phyloP scores from a whole-genome alignment of 208 protist species.

The Vickermania ingenoplastis region DNA sequence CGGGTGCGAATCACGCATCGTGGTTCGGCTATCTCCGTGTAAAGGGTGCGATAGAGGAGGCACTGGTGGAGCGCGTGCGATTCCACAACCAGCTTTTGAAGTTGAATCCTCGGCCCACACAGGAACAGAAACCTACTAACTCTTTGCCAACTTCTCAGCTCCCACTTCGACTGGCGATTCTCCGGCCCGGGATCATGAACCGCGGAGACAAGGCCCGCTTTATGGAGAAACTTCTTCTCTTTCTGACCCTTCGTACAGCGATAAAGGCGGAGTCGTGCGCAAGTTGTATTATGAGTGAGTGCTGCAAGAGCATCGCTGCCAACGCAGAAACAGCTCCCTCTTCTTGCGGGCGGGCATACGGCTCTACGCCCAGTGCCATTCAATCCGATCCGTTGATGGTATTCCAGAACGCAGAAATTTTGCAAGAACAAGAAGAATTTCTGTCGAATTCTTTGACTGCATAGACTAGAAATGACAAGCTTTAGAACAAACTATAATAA shows the following conservation, averaged over 20 bases:
- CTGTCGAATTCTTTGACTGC: too few relatives aligned
- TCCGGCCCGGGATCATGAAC: slow-evolving; percentile 52
- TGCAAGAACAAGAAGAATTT: too few relatives aligned
- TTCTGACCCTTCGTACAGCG: slow-evolving; percentile 15
- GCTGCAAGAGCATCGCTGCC: slow-evolving; percentile 1
- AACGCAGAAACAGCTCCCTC: too few relatives aligned
- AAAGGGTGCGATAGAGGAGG: slow-evolving; percentile 51
- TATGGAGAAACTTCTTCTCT: slow-evolving; percentile 33
- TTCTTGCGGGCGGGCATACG: too few relatives aligned
- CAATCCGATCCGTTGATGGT: too few relatives aligned
- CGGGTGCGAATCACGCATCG: slow-evolving; percentile 31
- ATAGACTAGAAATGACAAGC: too few relatives aligned
- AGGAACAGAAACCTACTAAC: neutral
- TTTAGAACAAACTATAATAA: too few relatives aligned
- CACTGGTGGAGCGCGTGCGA: slow-evolving; percentile 31
- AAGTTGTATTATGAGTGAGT: slow-evolving; percentile 26
- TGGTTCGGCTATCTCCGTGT: slow-evolving; percentile 64
- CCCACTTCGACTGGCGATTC: slow-evolving; percentile 27
- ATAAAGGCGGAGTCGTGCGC: slow-evolving; percentile 49
- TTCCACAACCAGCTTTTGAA: slow-evolving; percentile 9
- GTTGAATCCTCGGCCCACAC: slow-evolving; percentile 10
- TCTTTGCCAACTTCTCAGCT: neutral
- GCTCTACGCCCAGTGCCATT: too few relatives aligned
- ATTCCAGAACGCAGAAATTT: too few relatives aligned
- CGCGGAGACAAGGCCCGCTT: slow-evolving; percentile 39